Evolutionary conservation across 202 grass and related monocot genomes (phyloP).

Genomic region (Digitaria exilis): DNA sequence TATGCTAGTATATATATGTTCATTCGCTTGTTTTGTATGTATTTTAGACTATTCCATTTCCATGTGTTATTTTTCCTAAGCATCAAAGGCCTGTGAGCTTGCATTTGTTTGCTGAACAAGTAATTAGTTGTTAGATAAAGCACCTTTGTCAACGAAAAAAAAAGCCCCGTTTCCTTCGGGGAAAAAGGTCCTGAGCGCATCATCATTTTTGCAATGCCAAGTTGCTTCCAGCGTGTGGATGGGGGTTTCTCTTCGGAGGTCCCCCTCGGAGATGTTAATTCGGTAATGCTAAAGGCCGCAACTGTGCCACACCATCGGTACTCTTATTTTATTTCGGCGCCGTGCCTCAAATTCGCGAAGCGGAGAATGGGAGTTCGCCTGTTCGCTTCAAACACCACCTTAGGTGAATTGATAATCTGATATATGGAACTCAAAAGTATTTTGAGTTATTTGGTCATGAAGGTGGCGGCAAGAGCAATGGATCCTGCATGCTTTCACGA

Average conservation of each 20-base stretch:
- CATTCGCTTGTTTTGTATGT: no score
- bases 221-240: slow-evolving; percentile 19
- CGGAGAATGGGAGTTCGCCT: not conserved
- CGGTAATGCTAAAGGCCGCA: slow-evolving; percentile 12
- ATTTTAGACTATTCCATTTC: no score
- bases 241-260: not conserved
- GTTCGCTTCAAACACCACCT: no score
- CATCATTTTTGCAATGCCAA: not conserved
- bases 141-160: not conserved
- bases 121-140: not conserved
- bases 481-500: no score
- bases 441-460: no score
- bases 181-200: not conserved
- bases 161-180: not conserved
- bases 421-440: no score
- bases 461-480: no score
- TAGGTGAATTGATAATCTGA: no score
- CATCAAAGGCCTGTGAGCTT: not conserved
- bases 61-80: not conserved
- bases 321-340: not conserved
- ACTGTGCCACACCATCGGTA: slow-evolving; percentile 7
- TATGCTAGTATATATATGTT: no score
- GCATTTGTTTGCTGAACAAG: not conserved
- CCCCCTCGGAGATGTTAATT: slow-evolving; percentile 4
- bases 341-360: not conserved